Evolutionary conservation across 345 rosid species (phyloP).

Genomic region (Toxicodendron radicans): DNA sequence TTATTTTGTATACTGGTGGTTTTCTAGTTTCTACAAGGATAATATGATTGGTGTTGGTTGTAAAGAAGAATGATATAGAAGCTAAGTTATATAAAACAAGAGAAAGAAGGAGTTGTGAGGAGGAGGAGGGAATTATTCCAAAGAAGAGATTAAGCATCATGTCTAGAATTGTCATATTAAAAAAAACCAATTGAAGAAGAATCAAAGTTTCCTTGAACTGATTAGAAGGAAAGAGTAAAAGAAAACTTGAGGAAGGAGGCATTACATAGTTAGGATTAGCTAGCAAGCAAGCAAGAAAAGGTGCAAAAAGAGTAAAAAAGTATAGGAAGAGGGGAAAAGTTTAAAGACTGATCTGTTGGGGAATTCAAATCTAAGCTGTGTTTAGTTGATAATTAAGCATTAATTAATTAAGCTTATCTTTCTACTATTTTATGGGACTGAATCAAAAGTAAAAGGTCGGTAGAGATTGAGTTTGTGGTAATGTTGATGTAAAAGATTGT

Average conservation of each 20-base stretch:
- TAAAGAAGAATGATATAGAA: conserved; percentile 38
- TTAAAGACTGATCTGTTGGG: conserved; percentile 28
- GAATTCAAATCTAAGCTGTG: conserved; percentile 26
- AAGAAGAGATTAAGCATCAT: conserved; percentile 55
- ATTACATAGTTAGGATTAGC: conserved; percentile 58
- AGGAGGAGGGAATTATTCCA: conserved; percentile 37
- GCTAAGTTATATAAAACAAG: conserved; percentile 33
- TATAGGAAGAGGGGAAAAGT: conserved; percentile 25
- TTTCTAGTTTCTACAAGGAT: background rate
- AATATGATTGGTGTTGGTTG: background rate
- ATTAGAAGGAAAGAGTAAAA: conserved; percentile 75
- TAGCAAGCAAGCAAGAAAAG: conserved; percentile 92
- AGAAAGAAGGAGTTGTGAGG: conserved; percentile 46
- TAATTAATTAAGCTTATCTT: conserved; percentile 17
- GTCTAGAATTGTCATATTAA: conserved; percentile 34
- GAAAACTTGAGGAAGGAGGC: conserved; percentile 98
- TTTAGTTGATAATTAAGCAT: background rate
- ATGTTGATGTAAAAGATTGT: conserved; percentile 3
- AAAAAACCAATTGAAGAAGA: conserved; percentile 55
- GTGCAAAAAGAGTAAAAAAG: conserved; percentile 54
- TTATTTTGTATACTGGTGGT: no score
- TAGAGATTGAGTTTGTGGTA: conserved; percentile 14
- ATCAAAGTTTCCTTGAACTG: conserved; percentile 82
- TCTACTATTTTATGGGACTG: conserved; percentile 46
- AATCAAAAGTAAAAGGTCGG: conserved; percentile 43